Percentiles rank a stretch among this genome's conserved stretches.
Conservation (phyloP, 139 green algal genomes). For the Chlamydomonas incerta region DNA sequence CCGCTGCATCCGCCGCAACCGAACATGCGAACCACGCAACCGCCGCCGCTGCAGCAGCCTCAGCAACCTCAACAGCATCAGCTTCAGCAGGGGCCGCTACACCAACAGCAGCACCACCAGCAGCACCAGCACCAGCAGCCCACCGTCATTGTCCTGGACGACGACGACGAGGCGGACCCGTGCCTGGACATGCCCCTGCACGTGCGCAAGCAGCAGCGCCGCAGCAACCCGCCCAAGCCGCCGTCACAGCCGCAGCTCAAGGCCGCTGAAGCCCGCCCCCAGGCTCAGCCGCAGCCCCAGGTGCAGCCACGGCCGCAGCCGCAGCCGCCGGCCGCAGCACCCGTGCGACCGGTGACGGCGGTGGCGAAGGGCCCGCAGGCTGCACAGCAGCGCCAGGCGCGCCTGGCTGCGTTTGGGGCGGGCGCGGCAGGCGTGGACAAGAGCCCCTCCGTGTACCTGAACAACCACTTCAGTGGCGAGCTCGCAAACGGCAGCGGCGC, state of each 20-base stretch:
- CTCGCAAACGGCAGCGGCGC: no score
- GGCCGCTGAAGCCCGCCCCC: background rate
- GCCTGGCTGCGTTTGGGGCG: no score
- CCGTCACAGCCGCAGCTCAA: background rate
- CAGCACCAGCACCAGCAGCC: background rate
- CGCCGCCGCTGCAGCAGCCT: background rate
- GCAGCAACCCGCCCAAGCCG: background rate
- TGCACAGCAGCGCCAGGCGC: no score
- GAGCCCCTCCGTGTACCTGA: no score
- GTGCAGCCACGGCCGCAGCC: background rate
- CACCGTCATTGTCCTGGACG: background rate
- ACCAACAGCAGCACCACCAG: background rate
- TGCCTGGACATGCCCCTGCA: background rate
- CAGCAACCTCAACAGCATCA: constrained; percentile 16
- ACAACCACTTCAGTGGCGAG: no score
- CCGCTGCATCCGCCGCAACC: no score
- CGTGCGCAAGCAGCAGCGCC: background rate
- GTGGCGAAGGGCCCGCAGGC: no score
- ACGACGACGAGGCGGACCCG: background rate
- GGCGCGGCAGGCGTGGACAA: no score
- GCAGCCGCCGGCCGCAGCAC: background rate
- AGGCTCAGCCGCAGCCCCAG: background rate
- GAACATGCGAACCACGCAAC: no score
- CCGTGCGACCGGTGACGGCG: no score
- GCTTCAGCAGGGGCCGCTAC: no score